A percentile compares a stretch with the other conserved stretches of the same genome.
Conservation (phyloP, 495 filamentous ascomycete species). For the Penicillium canariense region DNA sequence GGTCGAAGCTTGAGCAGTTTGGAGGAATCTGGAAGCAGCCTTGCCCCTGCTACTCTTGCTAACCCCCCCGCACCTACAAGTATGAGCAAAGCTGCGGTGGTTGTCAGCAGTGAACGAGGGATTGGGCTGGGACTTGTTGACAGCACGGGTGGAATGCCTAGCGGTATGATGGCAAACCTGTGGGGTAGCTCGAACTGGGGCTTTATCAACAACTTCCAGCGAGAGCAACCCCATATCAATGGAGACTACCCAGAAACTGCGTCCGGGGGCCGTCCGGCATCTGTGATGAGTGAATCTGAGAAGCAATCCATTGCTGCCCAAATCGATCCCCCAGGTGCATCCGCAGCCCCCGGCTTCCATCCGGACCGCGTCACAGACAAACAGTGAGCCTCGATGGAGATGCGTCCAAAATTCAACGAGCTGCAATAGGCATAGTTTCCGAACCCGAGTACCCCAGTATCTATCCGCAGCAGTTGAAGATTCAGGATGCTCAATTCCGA, state of each 20-base stretch:
- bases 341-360: slow-evolving; percentile 10
- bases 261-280: slow-evolving; percentile 22
- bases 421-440: slow-evolving; percentile 38
- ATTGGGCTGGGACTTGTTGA: slow-evolving; percentile 58
- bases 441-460: slow-evolving; percentile 68
- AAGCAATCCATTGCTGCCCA: slow-evolving; percentile 23
- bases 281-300: slow-evolving; percentile 31
- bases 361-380: slow-evolving; percentile 62
- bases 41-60: slow-evolving; percentile 81
- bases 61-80: slow-evolving; percentile 83
- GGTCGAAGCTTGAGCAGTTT: slow-evolving; percentile 32
- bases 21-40: slow-evolving; percentile 55
- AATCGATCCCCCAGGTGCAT: slow-evolving; percentile 14
- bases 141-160: slow-evolving; percentile 68
- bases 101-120: slow-evolving; percentile 72
- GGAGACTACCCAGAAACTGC: slow-evolving; percentile 33
- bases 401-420: slow-evolving; percentile 43
- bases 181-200: slow-evolving; percentile 89
- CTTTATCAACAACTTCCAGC: slow-evolving; percentile 64
- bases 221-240: slow-evolving; percentile 50
- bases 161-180: slow-evolving; percentile 83
- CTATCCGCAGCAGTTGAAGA: slow-evolving; percentile 79
- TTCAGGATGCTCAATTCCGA: slow-evolving; percentile 90
- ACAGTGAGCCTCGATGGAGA: slow-evolving; percentile 73
- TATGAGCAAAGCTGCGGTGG: slow-evolving; percentile 82